phyloP scores from a whole-genome alignment of 2,329 filamentous ascomycete genomes.

The Apiospora marii region DNA sequence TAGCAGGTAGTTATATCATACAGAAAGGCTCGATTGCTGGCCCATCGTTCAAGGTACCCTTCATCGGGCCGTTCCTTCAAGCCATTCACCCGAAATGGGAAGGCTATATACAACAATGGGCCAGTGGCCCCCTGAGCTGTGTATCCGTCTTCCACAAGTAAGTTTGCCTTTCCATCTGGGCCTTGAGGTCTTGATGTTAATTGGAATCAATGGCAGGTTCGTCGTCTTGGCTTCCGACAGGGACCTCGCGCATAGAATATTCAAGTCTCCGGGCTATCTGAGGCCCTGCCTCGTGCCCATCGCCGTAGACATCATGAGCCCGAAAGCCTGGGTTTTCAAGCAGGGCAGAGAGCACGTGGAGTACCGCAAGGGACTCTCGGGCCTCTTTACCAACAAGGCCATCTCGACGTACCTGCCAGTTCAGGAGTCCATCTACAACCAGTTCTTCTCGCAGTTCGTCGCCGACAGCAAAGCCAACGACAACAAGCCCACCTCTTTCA shows the following conservation, averaged over 20 bases:
- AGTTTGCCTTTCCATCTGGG: neutral
- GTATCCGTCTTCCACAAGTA: constrained; percentile 89
- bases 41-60: constrained; percentile 68
- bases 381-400: constrained; percentile 77
- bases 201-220: constrained; percentile 60
- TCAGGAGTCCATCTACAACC: constrained; percentile 75
- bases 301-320: constrained; percentile 76
- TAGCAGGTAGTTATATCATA: constrained; percentile 65
- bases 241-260: constrained; percentile 81
- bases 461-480: constrained; percentile 60
- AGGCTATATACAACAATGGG: constrained; percentile 79
- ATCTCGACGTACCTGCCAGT: constrained; percentile 75
- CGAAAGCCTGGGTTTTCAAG: constrained; percentile 80
- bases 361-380: constrained; percentile 77
- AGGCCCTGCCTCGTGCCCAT: constrained; percentile 82
- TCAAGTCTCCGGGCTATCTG: constrained; percentile 78
- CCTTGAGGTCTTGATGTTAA: neutral
- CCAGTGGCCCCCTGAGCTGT: constrained; percentile 79
- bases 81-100: constrained; percentile 78
- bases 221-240: constrained; percentile 80
- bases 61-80: constrained; percentile 80
- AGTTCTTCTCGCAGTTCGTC: constrained; percentile 75
- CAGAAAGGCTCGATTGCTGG: constrained; percentile 70
- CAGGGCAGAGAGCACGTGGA: constrained; percentile 80
- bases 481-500: constrained; percentile 70